These are phyloP conservation scores for Plantago elongata DNA, from an alignment of 257 asterid genomes.

Conservation along the genomic window DNA sequence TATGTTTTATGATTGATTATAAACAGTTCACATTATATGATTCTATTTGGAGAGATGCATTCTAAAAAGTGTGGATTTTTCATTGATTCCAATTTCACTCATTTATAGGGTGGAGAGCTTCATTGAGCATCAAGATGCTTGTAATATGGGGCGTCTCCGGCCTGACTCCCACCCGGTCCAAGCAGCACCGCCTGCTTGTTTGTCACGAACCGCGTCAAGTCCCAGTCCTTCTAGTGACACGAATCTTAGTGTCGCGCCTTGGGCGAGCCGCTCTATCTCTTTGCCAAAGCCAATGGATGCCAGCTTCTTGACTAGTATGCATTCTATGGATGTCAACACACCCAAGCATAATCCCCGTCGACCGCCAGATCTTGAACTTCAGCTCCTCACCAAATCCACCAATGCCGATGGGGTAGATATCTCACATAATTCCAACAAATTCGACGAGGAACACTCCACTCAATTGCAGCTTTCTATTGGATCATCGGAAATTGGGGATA, in stretches of 20 bases:
- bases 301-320: not conserved
- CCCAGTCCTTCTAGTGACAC: constrained; percentile 58
- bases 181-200: constrained; percentile 37
- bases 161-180: constrained; percentile 38
- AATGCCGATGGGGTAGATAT: not conserved
- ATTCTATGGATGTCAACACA: not conserved
- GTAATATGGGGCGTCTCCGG: constrained; percentile 45
- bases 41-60: not conserved
- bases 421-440: constrained; percentile 6
- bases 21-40: not conserved
- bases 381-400: constrained; percentile 41
- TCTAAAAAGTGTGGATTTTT: not conserved
- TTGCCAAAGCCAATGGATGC: constrained; percentile 13
- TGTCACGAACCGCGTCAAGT: constrained; percentile 54
- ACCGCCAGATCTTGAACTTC: constrained; percentile 52
- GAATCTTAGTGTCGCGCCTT: constrained; percentile 33
- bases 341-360: constrained; percentile 15
- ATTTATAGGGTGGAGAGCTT: constrained; percentile 69
- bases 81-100: not conserved
- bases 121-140: constrained; percentile 73
- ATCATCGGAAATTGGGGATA: constrained; percentile 30
- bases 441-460: constrained; percentile 32
- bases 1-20: constrained; percentile 15
- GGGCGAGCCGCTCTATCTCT: constrained; percentile 18
- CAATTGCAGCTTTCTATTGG: constrained; percentile 54